Evolutionary conservation across 83 land plant genomes (phyloP).

Genomic region (Thuja plicata): DNA sequence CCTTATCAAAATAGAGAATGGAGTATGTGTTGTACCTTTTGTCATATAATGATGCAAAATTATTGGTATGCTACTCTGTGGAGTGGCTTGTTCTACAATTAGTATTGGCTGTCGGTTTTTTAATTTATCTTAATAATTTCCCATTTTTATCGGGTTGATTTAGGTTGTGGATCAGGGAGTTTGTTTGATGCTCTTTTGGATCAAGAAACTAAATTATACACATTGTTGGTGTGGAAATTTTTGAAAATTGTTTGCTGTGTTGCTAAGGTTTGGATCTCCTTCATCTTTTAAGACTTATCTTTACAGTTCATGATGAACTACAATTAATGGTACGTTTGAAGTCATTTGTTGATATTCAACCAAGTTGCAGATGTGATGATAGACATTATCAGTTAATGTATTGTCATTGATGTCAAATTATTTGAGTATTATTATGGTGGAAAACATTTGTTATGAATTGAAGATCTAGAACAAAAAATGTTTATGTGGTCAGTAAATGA

Average conservation of each 20-base stretch:
- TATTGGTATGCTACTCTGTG: conserved; percentile 57
- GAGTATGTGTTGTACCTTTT: conserved; percentile 76
- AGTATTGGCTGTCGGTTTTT: neutral
- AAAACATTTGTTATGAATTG: too few relatives aligned
- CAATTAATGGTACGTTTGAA: too few relatives aligned
- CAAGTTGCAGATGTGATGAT: too few relatives aligned
- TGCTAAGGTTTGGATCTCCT: conserved; percentile 69
- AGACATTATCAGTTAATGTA: too few relatives aligned
- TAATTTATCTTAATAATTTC: neutral
- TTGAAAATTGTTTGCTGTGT: conserved; percentile 83
- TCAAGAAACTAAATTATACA: conserved; percentile 59
- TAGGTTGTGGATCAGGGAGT: conserved; percentile 99
- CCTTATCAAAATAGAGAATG: conserved; percentile 91
- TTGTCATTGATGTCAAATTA: too few relatives aligned
- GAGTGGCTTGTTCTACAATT: neutral
- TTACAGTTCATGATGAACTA: too few relatives aligned
- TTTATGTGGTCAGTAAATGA: too few relatives aligned
- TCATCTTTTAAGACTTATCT: neutral
- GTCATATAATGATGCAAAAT: conserved; percentile 48
- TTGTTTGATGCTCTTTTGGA: conserved; percentile 72
- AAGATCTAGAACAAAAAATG: too few relatives aligned
- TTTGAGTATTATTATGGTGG: too few relatives aligned
- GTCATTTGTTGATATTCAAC: too few relatives aligned
- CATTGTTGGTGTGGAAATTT: conserved; percentile 90
- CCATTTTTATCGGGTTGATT: conserved; percentile 67